Percentiles rank a stretch among this genome's conserved stretches.
Conservation (phyloP, 1,284 basidiomycete genomes). For the Moesziomyces aphidis region DNA sequence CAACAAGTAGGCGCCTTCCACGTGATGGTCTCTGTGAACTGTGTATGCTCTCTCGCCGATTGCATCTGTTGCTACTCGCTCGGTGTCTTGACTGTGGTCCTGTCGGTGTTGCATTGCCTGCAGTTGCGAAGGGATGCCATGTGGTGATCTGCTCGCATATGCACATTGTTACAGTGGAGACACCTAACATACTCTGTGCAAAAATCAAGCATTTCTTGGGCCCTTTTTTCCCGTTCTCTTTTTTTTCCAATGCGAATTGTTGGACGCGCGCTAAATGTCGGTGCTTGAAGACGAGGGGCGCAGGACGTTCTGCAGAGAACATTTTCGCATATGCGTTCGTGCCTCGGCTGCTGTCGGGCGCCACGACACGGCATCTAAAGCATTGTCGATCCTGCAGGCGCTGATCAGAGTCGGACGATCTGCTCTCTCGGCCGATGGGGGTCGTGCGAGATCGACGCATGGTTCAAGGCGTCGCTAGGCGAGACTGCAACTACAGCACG, state of each 20-base stretch:
- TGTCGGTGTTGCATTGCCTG: too few species aligned
- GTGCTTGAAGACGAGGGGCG: background rate
- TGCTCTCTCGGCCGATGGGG: background rate
- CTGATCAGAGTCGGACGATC: too few species aligned
- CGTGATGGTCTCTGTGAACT: background rate
- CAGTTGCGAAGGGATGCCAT: too few species aligned
- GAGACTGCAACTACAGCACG: background rate
- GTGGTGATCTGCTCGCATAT: too few species aligned
- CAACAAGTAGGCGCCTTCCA: constrained; percentile 55
- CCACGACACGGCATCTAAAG: too few species aligned
- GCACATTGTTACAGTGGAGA: too few species aligned
- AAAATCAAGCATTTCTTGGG: too few species aligned
- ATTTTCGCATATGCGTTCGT: background rate
- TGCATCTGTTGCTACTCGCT: background rate
- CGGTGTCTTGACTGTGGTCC: too few species aligned
- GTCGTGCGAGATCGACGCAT: too few species aligned
- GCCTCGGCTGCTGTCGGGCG: background rate
- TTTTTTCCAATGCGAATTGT: background rate
- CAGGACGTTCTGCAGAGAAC: background rate
- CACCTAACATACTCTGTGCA: too few species aligned
- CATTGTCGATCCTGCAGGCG: background rate
- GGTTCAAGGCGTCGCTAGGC: background rate
- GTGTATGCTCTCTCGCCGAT: background rate
- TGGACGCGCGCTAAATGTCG: background rate
- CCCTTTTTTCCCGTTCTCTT: too few species aligned